These are phyloP conservation scores for Parachaetomium inaequale DNA, from an alignment of 495 filamentous ascomycete genomes.

Conservation along the genomic window DNA sequence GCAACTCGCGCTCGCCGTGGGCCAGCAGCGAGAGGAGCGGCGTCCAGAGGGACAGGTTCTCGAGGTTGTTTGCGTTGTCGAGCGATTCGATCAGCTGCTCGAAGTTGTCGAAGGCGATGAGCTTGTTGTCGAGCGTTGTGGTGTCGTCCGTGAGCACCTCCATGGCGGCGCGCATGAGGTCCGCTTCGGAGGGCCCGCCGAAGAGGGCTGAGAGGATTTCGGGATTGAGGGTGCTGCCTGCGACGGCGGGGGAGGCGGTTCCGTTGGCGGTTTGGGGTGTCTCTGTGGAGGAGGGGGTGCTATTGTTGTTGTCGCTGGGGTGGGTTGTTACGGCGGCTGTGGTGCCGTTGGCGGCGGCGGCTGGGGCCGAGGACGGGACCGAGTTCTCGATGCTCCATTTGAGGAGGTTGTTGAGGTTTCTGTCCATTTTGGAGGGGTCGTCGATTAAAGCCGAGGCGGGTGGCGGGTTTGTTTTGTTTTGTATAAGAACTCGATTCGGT, in stretches of 20 bases:
- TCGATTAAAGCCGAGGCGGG: neutral
- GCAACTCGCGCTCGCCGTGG: slow-evolving; percentile 64
- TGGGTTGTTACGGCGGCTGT: slow-evolving; percentile 30
- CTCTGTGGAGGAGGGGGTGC: slow-evolving; percentile 37
- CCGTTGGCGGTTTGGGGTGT: slow-evolving; percentile 35
- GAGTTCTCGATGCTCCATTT: slow-evolving; percentile 91
- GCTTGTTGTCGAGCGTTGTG: slow-evolving; percentile 67
- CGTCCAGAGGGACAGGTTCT: slow-evolving; percentile 71
- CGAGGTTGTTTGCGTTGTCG: slow-evolving; percentile 94
- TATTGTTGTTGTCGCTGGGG: slow-evolving; percentile 29
- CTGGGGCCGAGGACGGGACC: slow-evolving; percentile 40
- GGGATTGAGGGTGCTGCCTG: slow-evolving; percentile 50
- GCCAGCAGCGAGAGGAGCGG: slow-evolving; percentile 67
- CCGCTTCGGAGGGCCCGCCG: slow-evolving; percentile 76
- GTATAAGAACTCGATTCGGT: no score
- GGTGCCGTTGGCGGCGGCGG: slow-evolving; percentile 26
- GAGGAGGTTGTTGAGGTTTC: slow-evolving; percentile 65
- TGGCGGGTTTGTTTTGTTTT: neutral
- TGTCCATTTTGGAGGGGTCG: slow-evolving; percentile 36
- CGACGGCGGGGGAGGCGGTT: slow-evolving; percentile 17
- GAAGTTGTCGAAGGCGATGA: slow-evolving; percentile 93
- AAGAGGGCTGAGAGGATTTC: slow-evolving; percentile 69
- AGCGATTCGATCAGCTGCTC: slow-evolving; percentile 87
- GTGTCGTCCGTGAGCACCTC: slow-evolving; percentile 61
- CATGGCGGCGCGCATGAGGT: slow-evolving; percentile 84